Percentiles rank a stretch among this genome's conserved stretches.
Conservation (phyloP, 169 alveolate genomes). For the Eimeria acervulina region DNA sequence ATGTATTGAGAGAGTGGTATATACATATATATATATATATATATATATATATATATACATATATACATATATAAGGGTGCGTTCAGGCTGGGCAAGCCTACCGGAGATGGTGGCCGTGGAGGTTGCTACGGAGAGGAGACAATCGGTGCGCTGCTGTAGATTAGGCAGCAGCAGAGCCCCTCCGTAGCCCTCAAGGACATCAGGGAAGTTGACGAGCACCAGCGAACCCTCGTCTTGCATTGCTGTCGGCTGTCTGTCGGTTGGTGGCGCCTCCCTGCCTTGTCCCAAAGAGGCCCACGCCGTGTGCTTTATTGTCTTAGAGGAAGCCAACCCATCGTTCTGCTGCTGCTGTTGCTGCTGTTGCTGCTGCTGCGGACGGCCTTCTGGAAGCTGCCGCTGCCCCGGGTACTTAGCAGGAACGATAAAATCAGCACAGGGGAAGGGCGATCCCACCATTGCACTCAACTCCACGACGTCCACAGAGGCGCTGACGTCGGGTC, state of each 20-base stretch:
- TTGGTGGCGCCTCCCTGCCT: not conserved
- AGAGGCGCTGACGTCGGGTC: slow-evolving; percentile 32
- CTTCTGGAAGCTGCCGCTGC: not conserved
- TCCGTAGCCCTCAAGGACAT: slow-evolving; percentile 74
- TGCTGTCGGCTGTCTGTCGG: not conserved
- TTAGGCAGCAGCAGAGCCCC: slow-evolving; percentile 76
- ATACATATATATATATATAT: no score
- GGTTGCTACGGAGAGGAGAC: slow-evolving; percentile 67
- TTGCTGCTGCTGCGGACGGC: not conserved
- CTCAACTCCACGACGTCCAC: slow-evolving; percentile 41
- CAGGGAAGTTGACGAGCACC: slow-evolving; percentile 46
- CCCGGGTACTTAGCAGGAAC: not conserved
- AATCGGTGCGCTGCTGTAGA: slow-evolving; percentile 73
- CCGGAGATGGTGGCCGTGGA: slow-evolving; percentile 53
- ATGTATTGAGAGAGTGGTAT: no score
- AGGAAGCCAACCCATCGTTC: not conserved
- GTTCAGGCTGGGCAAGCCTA: not conserved
- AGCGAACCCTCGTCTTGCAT: slow-evolving; percentile 23
- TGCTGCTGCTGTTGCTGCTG: slow-evolving; percentile 43
- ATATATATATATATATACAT: no score
- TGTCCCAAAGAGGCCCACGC: not conserved
- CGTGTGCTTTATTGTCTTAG: not conserved
- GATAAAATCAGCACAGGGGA: slow-evolving; percentile 29
- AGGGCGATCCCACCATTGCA: slow-evolving; percentile 52
- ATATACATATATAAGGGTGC: no score